These are phyloP conservation scores for Mortierella sp. DNA, from an alignment of 371 early-diverging fungal genomes.

Conservation along the genomic window DNA sequence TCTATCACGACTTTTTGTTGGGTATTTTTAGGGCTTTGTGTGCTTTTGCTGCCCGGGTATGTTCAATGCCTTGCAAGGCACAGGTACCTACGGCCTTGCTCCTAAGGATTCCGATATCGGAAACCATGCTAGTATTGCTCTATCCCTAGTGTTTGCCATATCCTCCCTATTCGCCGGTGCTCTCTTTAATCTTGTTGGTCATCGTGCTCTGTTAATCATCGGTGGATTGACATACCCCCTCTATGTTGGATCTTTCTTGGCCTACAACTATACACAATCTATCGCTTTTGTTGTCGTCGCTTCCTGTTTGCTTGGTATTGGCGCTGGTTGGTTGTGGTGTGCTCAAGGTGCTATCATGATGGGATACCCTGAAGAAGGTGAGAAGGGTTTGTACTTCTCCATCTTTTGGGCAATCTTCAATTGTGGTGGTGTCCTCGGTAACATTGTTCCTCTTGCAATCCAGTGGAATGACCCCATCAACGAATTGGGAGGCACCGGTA, in stretches of 20 bases:
- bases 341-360: slow-evolving; percentile 81
- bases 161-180: slow-evolving; percentile 77
- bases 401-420: slow-evolving; percentile 80
- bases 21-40: slow-evolving; percentile 63
- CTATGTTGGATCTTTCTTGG: slow-evolving; percentile 68
- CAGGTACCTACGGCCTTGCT: slow-evolving; percentile 69
- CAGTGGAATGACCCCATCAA: slow-evolving; percentile 63
- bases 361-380: slow-evolving; percentile 76
- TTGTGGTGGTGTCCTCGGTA: slow-evolving; percentile 83
- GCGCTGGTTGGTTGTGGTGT: slow-evolving; percentile 69
- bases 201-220: slow-evolving; percentile 63
- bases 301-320: slow-evolving; percentile 75
- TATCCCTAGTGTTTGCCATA: slow-evolving; percentile 76
- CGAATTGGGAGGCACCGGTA: slow-evolving; percentile 16
- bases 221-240: slow-evolving; percentile 69
- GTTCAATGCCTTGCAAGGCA: slow-evolving; percentile 84
- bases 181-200: slow-evolving; percentile 70
- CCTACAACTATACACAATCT: slow-evolving; percentile 61
- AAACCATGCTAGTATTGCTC: slow-evolving; percentile 79
- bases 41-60: slow-evolving; percentile 89
- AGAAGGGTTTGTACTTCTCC: slow-evolving; percentile 82
- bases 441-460: slow-evolving; percentile 74
- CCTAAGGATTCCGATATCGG: slow-evolving; percentile 70
- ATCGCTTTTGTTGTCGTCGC: slow-evolving; percentile 67
- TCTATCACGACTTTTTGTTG: too few species aligned